A percentile compares a stretch with the other conserved stretches of the same genome.
phyloP scores from a whole-genome alignment of 352 stramenopile genomes.

The Globisporangium polare region DNA sequence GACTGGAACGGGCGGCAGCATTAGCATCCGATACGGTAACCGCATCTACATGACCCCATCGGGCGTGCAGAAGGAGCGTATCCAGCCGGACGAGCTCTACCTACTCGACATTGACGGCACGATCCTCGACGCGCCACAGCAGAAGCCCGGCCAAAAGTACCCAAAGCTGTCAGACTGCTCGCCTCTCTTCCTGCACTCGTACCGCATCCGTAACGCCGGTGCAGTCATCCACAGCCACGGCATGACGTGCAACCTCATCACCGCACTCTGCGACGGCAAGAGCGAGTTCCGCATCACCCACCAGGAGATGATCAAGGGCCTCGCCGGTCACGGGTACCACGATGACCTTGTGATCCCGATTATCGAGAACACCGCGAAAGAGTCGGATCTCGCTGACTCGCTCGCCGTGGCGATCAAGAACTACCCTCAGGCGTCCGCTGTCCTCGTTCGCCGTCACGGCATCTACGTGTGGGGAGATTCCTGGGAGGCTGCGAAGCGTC shows the following conservation, averaged over 20 bases:
- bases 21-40: slow-evolving; percentile 91
- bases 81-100: slow-evolving; percentile 94
- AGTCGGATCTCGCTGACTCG: slow-evolving; percentile 90
- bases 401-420: slow-evolving; percentile 78
- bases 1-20: slow-evolving; percentile 93
- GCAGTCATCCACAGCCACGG: slow-evolving; percentile 81
- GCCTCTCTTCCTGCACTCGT: slow-evolving; percentile 93
- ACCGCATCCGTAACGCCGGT: slow-evolving; percentile 75
- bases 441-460: slow-evolving; percentile 94
- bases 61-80: slow-evolving; percentile 96
- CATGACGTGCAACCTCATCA: slow-evolving; percentile 86
- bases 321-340: slow-evolving; percentile 89
- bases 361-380: slow-evolving; percentile 94
- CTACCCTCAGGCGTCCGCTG: slow-evolving; percentile 89
- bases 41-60: slow-evolving; percentile 95
- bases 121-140: slow-evolving; percentile 62
- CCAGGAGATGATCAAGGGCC: slow-evolving; percentile 97
- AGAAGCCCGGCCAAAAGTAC: slow-evolving; percentile 39
- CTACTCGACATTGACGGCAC: slow-evolving; percentile 86
- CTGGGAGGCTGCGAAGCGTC: slow-evolving; percentile 95
- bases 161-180: slow-evolving; percentile 92
- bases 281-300: slow-evolving; percentile 90
- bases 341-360: slow-evolving; percentile 94
- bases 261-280: slow-evolving; percentile 83
- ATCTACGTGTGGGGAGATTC: slow-evolving; percentile 96